Evolutionary conservation across 2,329 filamentous ascomycete genomes (phyloP).

Genomic region (Colletotrichum sp.): DNA sequence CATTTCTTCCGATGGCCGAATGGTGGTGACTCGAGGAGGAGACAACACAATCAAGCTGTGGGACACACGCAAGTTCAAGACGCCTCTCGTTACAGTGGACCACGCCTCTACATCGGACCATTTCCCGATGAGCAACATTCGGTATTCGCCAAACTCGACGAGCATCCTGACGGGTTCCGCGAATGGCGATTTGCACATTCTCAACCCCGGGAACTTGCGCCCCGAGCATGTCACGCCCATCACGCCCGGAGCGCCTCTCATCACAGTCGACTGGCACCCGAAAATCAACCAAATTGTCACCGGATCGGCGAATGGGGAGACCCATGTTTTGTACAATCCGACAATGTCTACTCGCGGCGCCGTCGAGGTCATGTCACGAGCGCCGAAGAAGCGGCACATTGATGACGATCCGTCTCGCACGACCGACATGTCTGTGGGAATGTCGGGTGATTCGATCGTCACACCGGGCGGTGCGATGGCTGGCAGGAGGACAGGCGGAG

Average conservation of each 20-base stretch:
- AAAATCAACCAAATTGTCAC: constrained; percentile 97
- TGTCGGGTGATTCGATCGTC: constrained; percentile 84
- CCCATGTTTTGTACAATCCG: constrained; percentile 90
- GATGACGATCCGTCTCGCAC: constrained; percentile 91
- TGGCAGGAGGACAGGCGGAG: constrained; percentile 63
- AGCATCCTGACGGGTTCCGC: constrained; percentile 89
- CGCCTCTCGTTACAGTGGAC: constrained; percentile 78
- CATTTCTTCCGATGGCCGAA: constrained; percentile 87
- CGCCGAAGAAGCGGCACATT: constrained; percentile 92
- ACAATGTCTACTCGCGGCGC: constrained; percentile 82
- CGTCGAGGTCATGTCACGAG: constrained; percentile 87
- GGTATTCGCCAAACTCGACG: constrained; percentile 83
- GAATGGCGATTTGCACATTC: constrained; percentile 85
- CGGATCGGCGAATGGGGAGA: constrained; percentile 89
- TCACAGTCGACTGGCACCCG: constrained; percentile 88
- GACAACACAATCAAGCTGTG: constrained; percentile 95
- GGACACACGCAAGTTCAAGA: constrained; percentile 96
- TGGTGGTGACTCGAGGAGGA: constrained; percentile 89
- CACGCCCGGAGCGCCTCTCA: constrained; percentile 82
- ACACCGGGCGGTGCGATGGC: constrained; percentile 66
- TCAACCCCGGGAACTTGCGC: constrained; percentile 89
- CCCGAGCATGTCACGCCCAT: constrained; percentile 87
- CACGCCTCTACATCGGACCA: constrained; percentile 85
- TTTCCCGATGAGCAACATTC: constrained; percentile 85
- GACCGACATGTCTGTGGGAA: constrained; percentile 79